Percentiles rank a stretch among this genome's conserved stretches.
Conservation (phyloP, 768 basidiomycete genomes). For the Naganishia randhawae region DNA sequence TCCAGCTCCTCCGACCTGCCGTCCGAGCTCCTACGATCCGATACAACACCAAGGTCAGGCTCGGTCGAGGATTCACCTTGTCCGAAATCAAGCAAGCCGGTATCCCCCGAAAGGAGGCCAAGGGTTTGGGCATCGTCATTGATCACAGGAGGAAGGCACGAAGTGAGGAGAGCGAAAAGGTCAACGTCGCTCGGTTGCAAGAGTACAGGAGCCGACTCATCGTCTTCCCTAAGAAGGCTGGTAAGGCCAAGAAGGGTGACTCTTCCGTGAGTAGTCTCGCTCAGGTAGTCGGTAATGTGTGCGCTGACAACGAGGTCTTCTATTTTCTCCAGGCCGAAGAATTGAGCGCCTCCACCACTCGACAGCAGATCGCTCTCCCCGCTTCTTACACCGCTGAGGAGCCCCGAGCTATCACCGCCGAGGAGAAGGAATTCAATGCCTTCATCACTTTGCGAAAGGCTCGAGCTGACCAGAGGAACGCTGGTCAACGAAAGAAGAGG, state of each 20-base stretch:
- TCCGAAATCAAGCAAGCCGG: conserved; percentile 95
- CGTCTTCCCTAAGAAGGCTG: conserved; percentile 92
- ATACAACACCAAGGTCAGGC: conserved; percentile 96
- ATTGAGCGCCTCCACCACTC: conserved; percentile 72
- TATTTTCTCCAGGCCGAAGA: conserved; percentile 64
- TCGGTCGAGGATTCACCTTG: conserved; percentile 93
- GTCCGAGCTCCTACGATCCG: conserved; percentile 94
- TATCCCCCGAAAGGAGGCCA: conserved; percentile 86
- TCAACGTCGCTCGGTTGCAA: conserved; percentile 90
- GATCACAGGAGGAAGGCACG: conserved; percentile 95
- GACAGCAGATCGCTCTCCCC: conserved; percentile 59
- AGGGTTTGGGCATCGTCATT: conserved; percentile 86
- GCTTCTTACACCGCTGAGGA: conserved; percentile 66
- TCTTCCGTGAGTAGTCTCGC: conserved; percentile 63
- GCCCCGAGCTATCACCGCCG: conserved; percentile 86
- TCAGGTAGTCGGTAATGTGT: background rate
- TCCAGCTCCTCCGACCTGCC: conserved; percentile 86
- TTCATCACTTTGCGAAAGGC: conserved; percentile 81
- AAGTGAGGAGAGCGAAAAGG: conserved; percentile 90
- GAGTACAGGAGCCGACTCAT: conserved; percentile 89
- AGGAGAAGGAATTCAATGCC: conserved; percentile 84
- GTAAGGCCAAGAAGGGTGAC: conserved; percentile 94
- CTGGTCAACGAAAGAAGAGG: conserved; percentile 73
- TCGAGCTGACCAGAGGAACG: conserved; percentile 76
- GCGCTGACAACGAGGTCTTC: background rate